These are phyloP conservation scores for Aspergillus sp. DNA, from an alignment of 2,329 filamentous ascomycete genomes.

Conservation along the genomic window DNA sequence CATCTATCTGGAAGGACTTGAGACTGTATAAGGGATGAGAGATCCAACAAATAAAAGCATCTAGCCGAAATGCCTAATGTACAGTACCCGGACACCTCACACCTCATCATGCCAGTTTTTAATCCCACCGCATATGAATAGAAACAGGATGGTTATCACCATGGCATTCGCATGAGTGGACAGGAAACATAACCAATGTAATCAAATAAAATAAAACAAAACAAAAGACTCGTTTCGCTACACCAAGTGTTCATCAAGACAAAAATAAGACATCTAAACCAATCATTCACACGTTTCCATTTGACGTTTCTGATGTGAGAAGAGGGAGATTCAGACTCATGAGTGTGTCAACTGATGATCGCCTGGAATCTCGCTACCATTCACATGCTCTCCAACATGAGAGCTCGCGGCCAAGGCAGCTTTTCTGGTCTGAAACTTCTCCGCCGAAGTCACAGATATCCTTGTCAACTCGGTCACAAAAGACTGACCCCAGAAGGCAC, in stretches of 20 bases:
- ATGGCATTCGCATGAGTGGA: too few species aligned
- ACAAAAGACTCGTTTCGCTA: not conserved
- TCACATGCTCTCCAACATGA: constrained; percentile 9
- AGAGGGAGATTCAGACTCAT: not conserved
- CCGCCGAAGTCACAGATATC: constrained; percentile 44
- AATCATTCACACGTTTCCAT: too few species aligned
- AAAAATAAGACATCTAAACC: not conserved
- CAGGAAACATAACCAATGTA: not conserved
- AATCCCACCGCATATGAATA: not conserved
- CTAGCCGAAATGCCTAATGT: too few species aligned
- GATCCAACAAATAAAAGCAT: not conserved
- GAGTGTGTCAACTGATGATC: constrained; percentile 1
- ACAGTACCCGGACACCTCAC: not conserved
- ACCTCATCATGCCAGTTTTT: not conserved
- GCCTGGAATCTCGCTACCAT: constrained; percentile 9
- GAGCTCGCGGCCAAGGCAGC: constrained; percentile 11
- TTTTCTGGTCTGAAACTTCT: constrained; percentile 32
- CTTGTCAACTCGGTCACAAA: constrained; percentile 78
- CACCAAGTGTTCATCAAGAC: not conserved
- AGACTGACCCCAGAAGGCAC: constrained; percentile 91
- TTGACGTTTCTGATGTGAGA: not conserved
- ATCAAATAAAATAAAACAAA: not conserved
- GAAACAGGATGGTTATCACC: too few species aligned
- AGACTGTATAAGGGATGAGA: not conserved
- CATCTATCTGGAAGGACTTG: too few species aligned